Evolutionary conservation across 768 basidiomycete genomes (phyloP).

Genomic region (Mycena amicta): DNA sequence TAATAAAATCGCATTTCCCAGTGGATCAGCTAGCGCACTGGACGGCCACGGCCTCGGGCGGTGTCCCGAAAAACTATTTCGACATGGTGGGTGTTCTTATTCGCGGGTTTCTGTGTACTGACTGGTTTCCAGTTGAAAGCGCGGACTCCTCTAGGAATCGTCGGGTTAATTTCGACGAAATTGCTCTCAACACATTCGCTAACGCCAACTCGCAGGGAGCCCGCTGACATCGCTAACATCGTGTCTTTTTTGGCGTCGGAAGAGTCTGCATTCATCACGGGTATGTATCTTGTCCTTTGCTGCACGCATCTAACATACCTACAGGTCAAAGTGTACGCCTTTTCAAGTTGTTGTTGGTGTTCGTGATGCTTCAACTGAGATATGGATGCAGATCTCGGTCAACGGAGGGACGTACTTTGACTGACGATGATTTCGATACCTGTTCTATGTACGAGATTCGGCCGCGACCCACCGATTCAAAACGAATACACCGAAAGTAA

Average conservation of each 20-base stretch:
- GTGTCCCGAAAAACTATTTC: neutral
- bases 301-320: neutral
- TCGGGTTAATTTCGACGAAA: neutral
- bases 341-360: neutral
- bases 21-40: neutral
- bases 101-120: neutral
- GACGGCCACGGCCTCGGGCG: neutral
- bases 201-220: neutral
- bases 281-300: constrained; percentile 13
- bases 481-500: no score
- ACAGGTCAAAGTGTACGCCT: constrained; percentile 4
- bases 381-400: constrained; percentile 11
- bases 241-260: constrained; percentile 35
- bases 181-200: neutral
- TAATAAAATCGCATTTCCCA: neutral
- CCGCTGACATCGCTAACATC: constrained; percentile 27
- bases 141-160: neutral
- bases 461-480: no score
- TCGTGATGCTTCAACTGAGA: neutral
- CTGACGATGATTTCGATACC: no score
- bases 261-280: constrained; percentile 32
- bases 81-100: neutral
- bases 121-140: neutral
- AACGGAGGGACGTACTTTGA: constrained; percentile 16
- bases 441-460: no score